Base-by-base conservation (phyloP, 1,284 basidiomycete genomes). In the Trichosporon ovoides region DNA sequence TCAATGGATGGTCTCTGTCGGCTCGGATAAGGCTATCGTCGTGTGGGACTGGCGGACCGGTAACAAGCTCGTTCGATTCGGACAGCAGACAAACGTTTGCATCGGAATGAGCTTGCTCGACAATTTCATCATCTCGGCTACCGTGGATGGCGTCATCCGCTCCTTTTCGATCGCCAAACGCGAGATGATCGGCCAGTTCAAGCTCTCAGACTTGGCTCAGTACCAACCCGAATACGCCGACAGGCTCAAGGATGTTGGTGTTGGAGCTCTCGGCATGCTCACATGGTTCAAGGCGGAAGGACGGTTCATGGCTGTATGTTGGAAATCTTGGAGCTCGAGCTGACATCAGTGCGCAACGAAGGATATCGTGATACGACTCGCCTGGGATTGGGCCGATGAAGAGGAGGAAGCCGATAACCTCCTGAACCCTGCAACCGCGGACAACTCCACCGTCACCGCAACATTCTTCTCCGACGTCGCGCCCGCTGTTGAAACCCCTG, bases 151-250 rank as follows among this genome's bases (percentile, higher is more conserved):
- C 9, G 86, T 93, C 50, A 90, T 94, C 20, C 80, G 91, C 38
- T 88, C 90, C 13, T 95, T 94, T 77, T 91, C 88, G 3, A 94
- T 94, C 67, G 83, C 87, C 85, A 74, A 80, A 84, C 80, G 89
- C 59, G 89, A 92, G 76, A 93, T 95, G 91, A 83, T 94, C 16
- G 89, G 88, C 13, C 89, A 93, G 71, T 94, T 90, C 80, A 89
- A 86, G 73, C 79, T 95, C 36, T 83, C 85, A 12, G 89, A 92
- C 62, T 78, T 95, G 35, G 87, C 86, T n/a, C 83, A 79, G 0
- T 74, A 81, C 1, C 85, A 90, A 71, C 57, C 57, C 84, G 86
- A 24, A 79, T 83, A 28, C 69, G 59, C 62, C 35, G 61, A 51
- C 48, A 84, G 81, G 86, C 72, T 92, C 61, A 83, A 83, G 67